These are phyloP conservation scores for Phialophora macrospora DNA, from an alignment of 2,329 filamentous ascomycete species.

Conservation along the genomic window DNA sequence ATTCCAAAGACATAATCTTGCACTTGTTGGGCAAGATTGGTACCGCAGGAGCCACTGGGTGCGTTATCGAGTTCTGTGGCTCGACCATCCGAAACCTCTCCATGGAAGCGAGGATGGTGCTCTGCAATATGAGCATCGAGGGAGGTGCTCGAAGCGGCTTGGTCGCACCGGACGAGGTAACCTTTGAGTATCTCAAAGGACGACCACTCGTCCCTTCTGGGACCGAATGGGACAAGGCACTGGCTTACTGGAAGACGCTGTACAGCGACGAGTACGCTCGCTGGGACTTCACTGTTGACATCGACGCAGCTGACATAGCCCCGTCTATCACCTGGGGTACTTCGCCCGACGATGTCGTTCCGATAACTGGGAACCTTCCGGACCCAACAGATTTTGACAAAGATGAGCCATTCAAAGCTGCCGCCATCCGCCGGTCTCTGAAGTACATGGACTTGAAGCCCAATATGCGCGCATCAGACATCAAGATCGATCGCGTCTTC, in stretches of 20 bases:
- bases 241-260: slow-evolving; percentile 83
- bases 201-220: slow-evolving; percentile 83
- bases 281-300: slow-evolving; percentile 85
- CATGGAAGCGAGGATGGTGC: slow-evolving; percentile 98
- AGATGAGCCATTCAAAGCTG: slow-evolving; percentile 70
- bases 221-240: slow-evolving; percentile 86
- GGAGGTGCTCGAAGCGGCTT: slow-evolving; percentile 91
- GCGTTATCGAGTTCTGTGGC: slow-evolving; percentile 95
- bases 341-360: slow-evolving; percentile 91
- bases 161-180: slow-evolving; percentile 91
- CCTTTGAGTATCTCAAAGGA: slow-evolving; percentile 92
- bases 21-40: slow-evolving; percentile 92
- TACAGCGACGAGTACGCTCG: slow-evolving; percentile 84
- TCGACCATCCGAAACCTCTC: slow-evolving; percentile 86
- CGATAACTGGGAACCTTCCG: slow-evolving; percentile 85
- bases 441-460: slow-evolving; percentile 93
- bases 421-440: slow-evolving; percentile 76
- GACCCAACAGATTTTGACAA: slow-evolving; percentile 83
- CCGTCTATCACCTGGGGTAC: slow-evolving; percentile 97
- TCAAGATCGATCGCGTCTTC: slow-evolving; percentile 91
- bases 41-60: slow-evolving; percentile 90
- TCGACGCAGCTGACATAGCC: slow-evolving; percentile 87
- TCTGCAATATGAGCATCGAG: slow-evolving; percentile 99
- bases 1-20: slow-evolving; percentile 92
- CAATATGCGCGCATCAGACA: slow-evolving; percentile 85